Evolutionary conservation across 352 stramenopile species (phyloP).

Genomic region (Phytophthora constricta): DNA sequence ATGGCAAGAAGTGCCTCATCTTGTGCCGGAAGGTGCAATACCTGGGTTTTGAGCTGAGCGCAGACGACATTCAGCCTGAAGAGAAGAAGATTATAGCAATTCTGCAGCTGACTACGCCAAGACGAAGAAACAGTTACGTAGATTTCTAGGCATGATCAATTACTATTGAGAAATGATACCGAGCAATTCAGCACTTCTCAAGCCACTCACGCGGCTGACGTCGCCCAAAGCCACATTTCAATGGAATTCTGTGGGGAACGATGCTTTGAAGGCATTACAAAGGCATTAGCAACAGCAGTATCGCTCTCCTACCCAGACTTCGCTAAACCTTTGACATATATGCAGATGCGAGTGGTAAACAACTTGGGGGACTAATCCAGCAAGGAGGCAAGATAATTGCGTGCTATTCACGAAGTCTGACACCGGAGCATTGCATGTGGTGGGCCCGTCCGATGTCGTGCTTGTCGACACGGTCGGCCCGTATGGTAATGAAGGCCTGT

Average conservation of each 20-base stretch:
- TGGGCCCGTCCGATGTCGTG: not conserved
- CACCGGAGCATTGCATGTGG: not conserved
- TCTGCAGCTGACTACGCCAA: not conserved
- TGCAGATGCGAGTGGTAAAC: not conserved
- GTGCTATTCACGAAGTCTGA: slow-evolving; percentile 1
- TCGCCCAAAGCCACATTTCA: slow-evolving; percentile 1
- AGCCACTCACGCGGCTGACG: slow-evolving; percentile 1
- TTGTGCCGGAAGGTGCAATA: slow-evolving; percentile 1
- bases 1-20: slow-evolving; percentile 17
- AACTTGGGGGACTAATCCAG: slow-evolving; percentile 1
- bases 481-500: not conserved
- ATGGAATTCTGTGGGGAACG: not conserved
- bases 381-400: not conserved
- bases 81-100: slow-evolving; percentile 10
- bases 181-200: slow-evolving; percentile 5
- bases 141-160: slow-evolving; percentile 19
- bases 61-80: slow-evolving; percentile 3
- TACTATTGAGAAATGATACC: slow-evolving; percentile 20
- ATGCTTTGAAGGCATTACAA: not conserved
- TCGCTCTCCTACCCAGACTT: not conserved
- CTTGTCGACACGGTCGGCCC: not conserved
- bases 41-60: not conserved
- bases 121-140: slow-evolving; percentile 6
- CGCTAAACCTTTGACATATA: slow-evolving; percentile 3
- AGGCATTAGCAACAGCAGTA: not conserved